Base-by-base conservation (phyloP, 2,329 filamentous ascomycete species). In the Ophiostoma tasmaniense region DNA sequence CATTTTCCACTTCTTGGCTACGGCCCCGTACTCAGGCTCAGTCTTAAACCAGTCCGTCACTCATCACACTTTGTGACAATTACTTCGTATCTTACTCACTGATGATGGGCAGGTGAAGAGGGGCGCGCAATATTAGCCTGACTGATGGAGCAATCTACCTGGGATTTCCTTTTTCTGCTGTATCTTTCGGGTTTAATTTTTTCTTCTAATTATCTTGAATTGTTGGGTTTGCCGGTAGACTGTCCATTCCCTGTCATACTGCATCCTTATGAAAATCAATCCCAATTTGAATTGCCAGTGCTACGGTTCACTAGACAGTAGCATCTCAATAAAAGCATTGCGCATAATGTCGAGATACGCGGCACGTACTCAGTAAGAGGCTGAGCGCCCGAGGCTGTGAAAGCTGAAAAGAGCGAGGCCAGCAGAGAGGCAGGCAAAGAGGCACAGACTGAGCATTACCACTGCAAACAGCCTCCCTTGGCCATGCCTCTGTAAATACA, bases 21-120 rank as follows among this genome's bases (percentile, higher is more conserved):
- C 52, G 14, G 22, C 50, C 50, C 50, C 50, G 50, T 55, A 10
- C n/a, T 25, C n/a, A 52, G 50, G 50, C 50, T 55, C 25, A 61
- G 55, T 22, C 10, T 22, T 28, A 14, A 5, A 5, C 45, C 22
- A n/a, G 22, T 52, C 45, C 55, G 55, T 61, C 55, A 61, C 50
- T 55, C 55, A 61, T 61, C 25, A 61, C 55, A 61, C 55, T 33
- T 61, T 61, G 55, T 61, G 55, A 33, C 25, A 59, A 4, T 61
- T 10, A 13, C n/a, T n/a, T n/a, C n/a, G n/a, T n/a, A n/a, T n/a
- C n/a, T n/a, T n/a, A n/a, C n/a, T 22, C 45, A 52, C 20, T 59
- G 52, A 13, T 33, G 33, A 33, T 33, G 33, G 33, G 8, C 33
- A 17, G 50, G 50, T 25, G 22, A 22, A 55, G 55, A 61, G 55